These are phyloP conservation scores for Fomitopsis schrenkii DNA, from an alignment of 1,284 basidiomycete genomes.

Conservation along the genomic window DNA sequence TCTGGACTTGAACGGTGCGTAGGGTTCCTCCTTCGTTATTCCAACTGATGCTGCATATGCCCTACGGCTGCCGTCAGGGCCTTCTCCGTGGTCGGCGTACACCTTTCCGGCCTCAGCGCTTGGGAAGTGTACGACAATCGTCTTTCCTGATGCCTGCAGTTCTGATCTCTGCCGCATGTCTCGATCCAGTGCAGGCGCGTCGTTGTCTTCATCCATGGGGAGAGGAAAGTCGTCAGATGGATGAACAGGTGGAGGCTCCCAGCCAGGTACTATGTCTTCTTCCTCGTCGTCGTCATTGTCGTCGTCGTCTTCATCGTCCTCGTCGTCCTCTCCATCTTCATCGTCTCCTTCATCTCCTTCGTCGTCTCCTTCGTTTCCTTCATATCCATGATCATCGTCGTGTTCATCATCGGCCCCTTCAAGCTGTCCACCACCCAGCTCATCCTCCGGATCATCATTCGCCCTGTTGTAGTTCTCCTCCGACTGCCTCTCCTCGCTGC, in stretches of 20 bases:
- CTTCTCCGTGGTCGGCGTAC: not conserved
- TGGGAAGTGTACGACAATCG: not conserved
- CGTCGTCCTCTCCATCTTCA: too few species aligned
- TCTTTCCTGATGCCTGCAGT: not conserved
- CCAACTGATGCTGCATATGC: not conserved
- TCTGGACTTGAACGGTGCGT: conserved; percentile 6
- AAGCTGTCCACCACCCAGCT: too few species aligned
- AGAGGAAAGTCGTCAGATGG: too few species aligned
- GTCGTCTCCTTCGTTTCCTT: not conserved
- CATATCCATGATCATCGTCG: too few species aligned
- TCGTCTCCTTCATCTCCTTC: not conserved
- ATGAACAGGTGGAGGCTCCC: not conserved
- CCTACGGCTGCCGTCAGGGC: not conserved
- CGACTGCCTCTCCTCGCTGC: too few species aligned
- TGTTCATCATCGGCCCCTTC: too few species aligned
- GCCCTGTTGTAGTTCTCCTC: not conserved
- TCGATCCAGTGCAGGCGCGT: too few species aligned
- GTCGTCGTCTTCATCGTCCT: too few species aligned
- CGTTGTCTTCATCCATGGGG: not conserved
- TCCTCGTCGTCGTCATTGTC: too few species aligned
- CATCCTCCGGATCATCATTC: not conserved
- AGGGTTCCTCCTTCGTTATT: not conserved
- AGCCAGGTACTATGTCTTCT: too few species aligned
- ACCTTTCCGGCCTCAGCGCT: not conserved
- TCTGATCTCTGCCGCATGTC: not conserved